Conservation (phyloP, 768 basidiomycete genomes). For the Trametes cinnabarina region DNA sequence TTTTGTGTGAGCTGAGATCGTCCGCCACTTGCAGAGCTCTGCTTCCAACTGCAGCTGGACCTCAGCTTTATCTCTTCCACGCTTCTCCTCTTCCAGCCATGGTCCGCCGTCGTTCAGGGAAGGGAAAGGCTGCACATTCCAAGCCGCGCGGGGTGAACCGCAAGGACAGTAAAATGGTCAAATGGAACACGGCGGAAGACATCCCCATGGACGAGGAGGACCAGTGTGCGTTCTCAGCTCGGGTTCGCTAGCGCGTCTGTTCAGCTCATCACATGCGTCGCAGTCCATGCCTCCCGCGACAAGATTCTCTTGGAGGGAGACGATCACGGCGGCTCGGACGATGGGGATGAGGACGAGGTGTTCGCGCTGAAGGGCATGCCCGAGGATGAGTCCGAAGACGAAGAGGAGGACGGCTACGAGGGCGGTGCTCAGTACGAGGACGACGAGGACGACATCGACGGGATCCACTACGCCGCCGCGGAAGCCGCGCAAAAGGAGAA, state of each 20-base stretch:
- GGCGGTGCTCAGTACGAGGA: constrained; percentile 32
- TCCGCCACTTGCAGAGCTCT: neutral
- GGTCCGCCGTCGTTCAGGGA: constrained; percentile 44
- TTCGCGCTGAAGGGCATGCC: constrained; percentile 66
- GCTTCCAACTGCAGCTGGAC: neutral
- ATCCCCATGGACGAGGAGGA: constrained; percentile 79
- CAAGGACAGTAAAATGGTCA: constrained; percentile 51
- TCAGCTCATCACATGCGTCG: neutral
- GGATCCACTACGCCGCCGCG: constrained; percentile 22
- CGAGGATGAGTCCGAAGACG: constrained; percentile 33
- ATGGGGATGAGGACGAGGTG: constrained; percentile 76
- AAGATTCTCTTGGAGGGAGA: constrained; percentile 74
- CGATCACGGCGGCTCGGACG: constrained; percentile 46
- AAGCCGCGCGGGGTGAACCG: constrained; percentile 51
- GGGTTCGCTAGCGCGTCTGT: neutral
- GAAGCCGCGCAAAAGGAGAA: constrained; percentile 23
- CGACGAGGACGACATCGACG: constrained; percentile 34
- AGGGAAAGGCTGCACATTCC: constrained; percentile 32
- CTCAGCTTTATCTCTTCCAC: neutral
- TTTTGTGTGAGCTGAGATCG: neutral
- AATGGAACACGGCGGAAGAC: constrained; percentile 67
- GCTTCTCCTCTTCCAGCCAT: constrained; percentile 28
- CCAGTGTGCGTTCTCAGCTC: constrained; percentile 53
- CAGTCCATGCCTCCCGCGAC: constrained; percentile 76
- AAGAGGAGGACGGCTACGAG: constrained; percentile 46